Evolutionary conservation across 306 rosid genomes (phyloP), one percentile per base, ranked within the genome.

Genomic region (Coriaria nepalensis): DNA sequence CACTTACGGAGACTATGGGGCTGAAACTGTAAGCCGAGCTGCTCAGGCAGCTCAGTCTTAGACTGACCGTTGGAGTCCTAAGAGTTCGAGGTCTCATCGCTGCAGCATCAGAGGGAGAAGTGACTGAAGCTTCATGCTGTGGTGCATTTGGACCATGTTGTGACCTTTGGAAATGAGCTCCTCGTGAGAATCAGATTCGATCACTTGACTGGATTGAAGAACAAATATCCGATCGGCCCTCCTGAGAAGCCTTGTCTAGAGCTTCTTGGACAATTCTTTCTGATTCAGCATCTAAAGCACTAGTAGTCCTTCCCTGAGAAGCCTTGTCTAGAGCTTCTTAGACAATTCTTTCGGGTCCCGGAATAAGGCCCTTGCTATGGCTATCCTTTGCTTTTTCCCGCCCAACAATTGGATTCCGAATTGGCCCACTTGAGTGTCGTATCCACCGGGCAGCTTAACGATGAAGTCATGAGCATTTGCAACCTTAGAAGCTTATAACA

Each of bases 351-450:
- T 87, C 2, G 93, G 93, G 49, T 87, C 74, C 60, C 94, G 56
- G 59, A 87, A 53, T 33, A 78, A 38, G 12, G 94, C 93, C 51
- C 93, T 87, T 50, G 96, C 96, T 48, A 87, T 82, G 13, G 87
- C 86, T 64, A 87, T 78, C 67, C 96, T 80, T 57, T 87, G 96
- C 67, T 80, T 87, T 67, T 87, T 85, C 38, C 96, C 81, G 67
- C 94, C 93, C 13, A 92, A 82, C 37, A 87, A 57, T 14, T 87
- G 94, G 63, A 81, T 63, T 67, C 96, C 96, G 40, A 75, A 65
- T 63, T 79, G 82, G 42, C 96, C 93, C 73, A 86, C 95, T 37
- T 71, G 83, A 68, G 94, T 87, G 39, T 77, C 84, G 60, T 77
- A 86, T 63, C 80, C 81, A 34, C 36, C 5, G 5, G 86, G 80